A percentile compares a stretch with the other conserved stretches of the same genome.
These are phyloP conservation scores for Emericellopsis atlantica DNA, from an alignment of 2,329 filamentous ascomycete species.

Conservation along the genomic window DNA sequence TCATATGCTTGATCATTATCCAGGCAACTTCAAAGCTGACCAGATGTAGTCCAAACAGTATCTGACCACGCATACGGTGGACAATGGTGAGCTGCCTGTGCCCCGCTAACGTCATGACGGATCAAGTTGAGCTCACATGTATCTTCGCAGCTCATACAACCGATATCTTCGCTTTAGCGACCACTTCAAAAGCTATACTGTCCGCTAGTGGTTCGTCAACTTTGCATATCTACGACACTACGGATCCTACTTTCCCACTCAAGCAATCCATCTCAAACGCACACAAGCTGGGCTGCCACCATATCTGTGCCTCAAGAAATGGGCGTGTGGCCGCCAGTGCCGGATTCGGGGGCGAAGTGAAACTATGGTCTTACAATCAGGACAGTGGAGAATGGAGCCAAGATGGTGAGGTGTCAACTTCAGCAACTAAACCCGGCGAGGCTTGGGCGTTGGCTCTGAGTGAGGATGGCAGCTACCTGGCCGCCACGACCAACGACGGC, in stretches of 20 bases:
- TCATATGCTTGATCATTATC: not conserved
- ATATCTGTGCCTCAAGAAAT: conserved; percentile 58
- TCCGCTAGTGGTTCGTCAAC: conserved; percentile 77
- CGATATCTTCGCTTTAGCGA: conserved; percentile 74
- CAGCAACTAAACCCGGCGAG: conserved; percentile 49
- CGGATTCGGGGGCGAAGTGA: conserved; percentile 82
- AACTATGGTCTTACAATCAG: conserved; percentile 59
- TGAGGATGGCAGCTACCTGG: conserved; percentile 70
- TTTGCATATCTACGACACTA: conserved; percentile 69
- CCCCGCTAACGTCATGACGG: conserved; percentile 12
- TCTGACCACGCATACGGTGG: conserved; percentile 80
- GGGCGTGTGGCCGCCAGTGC: conserved; percentile 67
- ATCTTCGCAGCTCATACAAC: conserved; percentile 56
- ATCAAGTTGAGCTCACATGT: conserved; percentile 7
- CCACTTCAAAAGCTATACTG: conserved; percentile 61
- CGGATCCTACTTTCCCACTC: conserved; percentile 59
- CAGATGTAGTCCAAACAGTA: conserved; percentile 84
- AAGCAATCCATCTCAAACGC: conserved; percentile 67
- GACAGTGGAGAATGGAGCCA: conserved; percentile 40
- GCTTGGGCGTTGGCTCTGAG: conserved; percentile 84
- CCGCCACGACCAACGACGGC: conserved; percentile 79
- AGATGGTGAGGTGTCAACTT: conserved; percentile 25
- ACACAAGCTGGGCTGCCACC: conserved; percentile 85
- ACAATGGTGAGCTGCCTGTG: conserved; percentile 51
- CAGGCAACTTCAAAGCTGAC: not conserved